Percentiles rank a stretch among this genome's conserved stretches.
Conservation (phyloP, 2,329 filamentous ascomycete genomes). For the Ophiocordyceps camponoti-leonardi region DNA sequence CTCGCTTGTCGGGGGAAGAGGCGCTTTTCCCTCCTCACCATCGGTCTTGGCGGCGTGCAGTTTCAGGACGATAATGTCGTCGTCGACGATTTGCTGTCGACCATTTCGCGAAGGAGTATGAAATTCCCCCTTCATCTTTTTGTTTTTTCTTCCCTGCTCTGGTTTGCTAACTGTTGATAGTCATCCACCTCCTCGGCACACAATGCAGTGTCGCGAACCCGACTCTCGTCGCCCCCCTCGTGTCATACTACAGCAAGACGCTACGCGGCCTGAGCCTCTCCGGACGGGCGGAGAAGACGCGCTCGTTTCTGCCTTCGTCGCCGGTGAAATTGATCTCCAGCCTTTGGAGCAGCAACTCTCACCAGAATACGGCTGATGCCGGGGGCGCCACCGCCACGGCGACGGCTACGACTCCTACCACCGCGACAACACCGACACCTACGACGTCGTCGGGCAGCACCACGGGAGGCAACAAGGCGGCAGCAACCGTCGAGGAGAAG, state of each 20-base stretch:
- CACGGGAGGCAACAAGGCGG: no score
- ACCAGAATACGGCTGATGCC: slow-evolving; percentile 14
- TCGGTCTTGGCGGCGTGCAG: slow-evolving; percentile 52
- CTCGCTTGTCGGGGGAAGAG: slow-evolving; percentile 36
- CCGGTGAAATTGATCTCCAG: slow-evolving; percentile 82
- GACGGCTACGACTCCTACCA: slow-evolving; percentile 14
- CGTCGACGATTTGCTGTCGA: slow-evolving; percentile 54
- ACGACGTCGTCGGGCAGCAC: slow-evolving; percentile 7
- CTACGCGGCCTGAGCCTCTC: slow-evolving; percentile 51
- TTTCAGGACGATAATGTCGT: slow-evolving; percentile 54
- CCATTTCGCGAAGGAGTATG: slow-evolving; percentile 58
- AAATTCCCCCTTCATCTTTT: neutral
- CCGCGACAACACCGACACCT: slow-evolving; percentile 21
- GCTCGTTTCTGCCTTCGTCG: slow-evolving; percentile 60
- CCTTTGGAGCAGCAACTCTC: slow-evolving; percentile 46
- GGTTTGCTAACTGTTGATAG: slow-evolving; percentile 18
- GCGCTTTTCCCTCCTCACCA: slow-evolving; percentile 30
- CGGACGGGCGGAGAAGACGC: slow-evolving; percentile 44
- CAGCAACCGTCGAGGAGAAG: no score
- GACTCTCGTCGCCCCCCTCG: slow-evolving; percentile 46
- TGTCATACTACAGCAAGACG: slow-evolving; percentile 64
- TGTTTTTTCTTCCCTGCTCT: neutral
- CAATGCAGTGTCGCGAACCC: slow-evolving; percentile 54
- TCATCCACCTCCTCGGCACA: slow-evolving; percentile 53
- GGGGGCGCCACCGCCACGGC: slow-evolving; percentile 16